Conservation (phyloP, 805 yeast species). For the Cyberlindnera americana region DNA sequence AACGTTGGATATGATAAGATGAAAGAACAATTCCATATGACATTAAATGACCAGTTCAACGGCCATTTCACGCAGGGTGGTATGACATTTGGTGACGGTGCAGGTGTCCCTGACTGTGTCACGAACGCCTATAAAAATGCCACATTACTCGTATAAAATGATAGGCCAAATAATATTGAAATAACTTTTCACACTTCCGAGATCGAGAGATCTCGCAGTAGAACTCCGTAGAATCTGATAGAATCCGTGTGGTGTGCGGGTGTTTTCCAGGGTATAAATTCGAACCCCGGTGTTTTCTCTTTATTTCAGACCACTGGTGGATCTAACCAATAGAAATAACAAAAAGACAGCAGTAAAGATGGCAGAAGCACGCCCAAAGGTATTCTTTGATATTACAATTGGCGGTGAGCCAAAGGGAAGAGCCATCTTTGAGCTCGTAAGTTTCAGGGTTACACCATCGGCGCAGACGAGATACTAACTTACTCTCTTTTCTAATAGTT, state of each 20-base stretch:
- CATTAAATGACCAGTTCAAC: slow-evolving; percentile 33
- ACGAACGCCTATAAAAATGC: slow-evolving; percentile 61
- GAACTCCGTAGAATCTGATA: no score
- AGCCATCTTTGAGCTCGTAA: slow-evolving; percentile 63
- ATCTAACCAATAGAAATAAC: no score
- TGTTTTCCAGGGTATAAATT: no score
- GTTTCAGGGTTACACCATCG: slow-evolving; percentile 27
- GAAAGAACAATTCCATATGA: slow-evolving; percentile 33
- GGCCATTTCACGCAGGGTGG: slow-evolving; percentile 64
- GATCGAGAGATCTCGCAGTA: background rate
- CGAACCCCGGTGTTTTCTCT: no score
- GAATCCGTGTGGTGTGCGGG: no score
- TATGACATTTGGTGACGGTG: slow-evolving; percentile 72
- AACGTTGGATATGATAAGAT: slow-evolving; percentile 60
- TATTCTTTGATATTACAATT: slow-evolving; percentile 75
- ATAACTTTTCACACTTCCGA: background rate
- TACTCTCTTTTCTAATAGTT: no score
- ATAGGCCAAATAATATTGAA: no score
- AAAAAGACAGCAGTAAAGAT: slow-evolving; percentile 5
- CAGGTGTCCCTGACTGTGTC: slow-evolving; percentile 89
- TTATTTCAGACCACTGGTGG: no score
- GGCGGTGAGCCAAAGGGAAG: slow-evolving; percentile 71
- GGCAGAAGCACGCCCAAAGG: slow-evolving; percentile 41
- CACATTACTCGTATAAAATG: no score
- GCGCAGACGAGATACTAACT: no score